Evolutionary conservation across 1,139 yeast species (phyloP).

Genomic region (Wickerhamomyces sp.): DNA sequence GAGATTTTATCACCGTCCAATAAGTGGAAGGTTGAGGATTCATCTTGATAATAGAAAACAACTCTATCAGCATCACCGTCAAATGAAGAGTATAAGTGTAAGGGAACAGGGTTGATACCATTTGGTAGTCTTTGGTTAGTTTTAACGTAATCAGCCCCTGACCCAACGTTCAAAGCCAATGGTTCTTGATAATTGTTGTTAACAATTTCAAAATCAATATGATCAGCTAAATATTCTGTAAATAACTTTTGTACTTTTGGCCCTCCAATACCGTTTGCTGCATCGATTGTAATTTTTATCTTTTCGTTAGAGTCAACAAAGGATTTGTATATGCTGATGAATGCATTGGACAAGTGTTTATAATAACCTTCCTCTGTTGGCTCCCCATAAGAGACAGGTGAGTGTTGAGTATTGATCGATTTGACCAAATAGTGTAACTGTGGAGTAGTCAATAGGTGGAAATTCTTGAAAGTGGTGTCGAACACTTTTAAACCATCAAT

Average conservation of each 20-base stretch:
- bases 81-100: conserved; percentile 67
- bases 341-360: conserved; percentile 50
- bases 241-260: conserved; percentile 58
- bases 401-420: conserved; percentile 44
- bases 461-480: conserved; percentile 46
- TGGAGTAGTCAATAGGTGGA: conserved; percentile 84
- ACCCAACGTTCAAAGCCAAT: conserved; percentile 58
- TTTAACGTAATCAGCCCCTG: conserved; percentile 97
- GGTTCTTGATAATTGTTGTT: conserved; percentile 60
- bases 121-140: conserved; percentile 78
- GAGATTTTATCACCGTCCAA: conserved; percentile 95
- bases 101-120: conserved; percentile 34
- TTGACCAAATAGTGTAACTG: conserved; percentile 88
- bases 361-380: conserved; percentile 71
- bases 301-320: conserved; percentile 31
- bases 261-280: conserved; percentile 96
- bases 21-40: conserved; percentile 48
- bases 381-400: conserved; percentile 47
- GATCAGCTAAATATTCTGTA: conserved; percentile 36
- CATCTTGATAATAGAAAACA: conserved; percentile 69
- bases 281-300: conserved; percentile 62
- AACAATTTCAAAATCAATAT: conserved; percentile 44
- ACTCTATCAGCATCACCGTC: conserved; percentile 98
- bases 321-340: conserved; percentile 36
- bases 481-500: conserved; percentile 59